Percentiles rank a stretch among this genome's conserved stretches.
Evolutionary conservation across 2,329 filamentous ascomycete genomes (phyloP).

Genomic region (Sarocladium brachiariae): DNA sequence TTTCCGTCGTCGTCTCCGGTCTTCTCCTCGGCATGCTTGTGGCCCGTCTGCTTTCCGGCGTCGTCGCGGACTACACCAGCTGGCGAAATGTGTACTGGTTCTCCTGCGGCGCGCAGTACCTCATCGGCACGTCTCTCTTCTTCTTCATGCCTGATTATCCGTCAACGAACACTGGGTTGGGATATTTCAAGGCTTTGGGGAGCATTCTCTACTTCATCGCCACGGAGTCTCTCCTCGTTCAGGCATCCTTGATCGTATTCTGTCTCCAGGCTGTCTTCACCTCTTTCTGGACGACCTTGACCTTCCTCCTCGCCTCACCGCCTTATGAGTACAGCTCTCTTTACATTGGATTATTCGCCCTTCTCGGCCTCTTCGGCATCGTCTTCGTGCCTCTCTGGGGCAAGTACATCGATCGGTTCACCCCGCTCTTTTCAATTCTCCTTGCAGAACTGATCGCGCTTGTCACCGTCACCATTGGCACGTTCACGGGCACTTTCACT

Average conservation of each 20-base stretch:
- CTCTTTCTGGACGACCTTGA: conserved; percentile 59
- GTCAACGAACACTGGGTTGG: conserved; percentile 57
- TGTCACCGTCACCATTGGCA: conserved; percentile 58
- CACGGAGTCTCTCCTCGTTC: conserved; percentile 61
- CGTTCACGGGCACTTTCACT: conserved; percentile 57
- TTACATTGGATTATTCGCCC: conserved; percentile 68
- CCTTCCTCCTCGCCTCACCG: conserved; percentile 64
- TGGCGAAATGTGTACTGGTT: conserved; percentile 81
- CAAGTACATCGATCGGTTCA: conserved; percentile 59
- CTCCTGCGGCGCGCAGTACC: conserved; percentile 61
- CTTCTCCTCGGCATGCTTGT: conserved; percentile 69
- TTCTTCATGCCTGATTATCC: conserved; percentile 78
- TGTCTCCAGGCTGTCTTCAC: conserved; percentile 47
- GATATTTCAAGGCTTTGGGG: conserved; percentile 59
- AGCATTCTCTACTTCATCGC: conserved; percentile 58
- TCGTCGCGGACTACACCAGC: conserved; percentile 63
- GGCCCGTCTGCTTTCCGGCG: conserved; percentile 67
- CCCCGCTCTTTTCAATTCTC: conserved; percentile 61
- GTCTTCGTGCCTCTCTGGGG: conserved; percentile 62
- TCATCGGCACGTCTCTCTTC: conserved; percentile 59
- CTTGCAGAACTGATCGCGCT: conserved; percentile 52
- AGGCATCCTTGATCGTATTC: conserved; percentile 62
- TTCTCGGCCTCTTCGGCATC: conserved; percentile 69
- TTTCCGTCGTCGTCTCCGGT: conserved; percentile 70
- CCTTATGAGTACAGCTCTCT: conserved; percentile 64